Evolutionary conservation across 2,329 filamentous ascomycete genomes (phyloP), one percentile per base, ranked within the genome.

Genomic region (Lanzia echinophila): DNA sequence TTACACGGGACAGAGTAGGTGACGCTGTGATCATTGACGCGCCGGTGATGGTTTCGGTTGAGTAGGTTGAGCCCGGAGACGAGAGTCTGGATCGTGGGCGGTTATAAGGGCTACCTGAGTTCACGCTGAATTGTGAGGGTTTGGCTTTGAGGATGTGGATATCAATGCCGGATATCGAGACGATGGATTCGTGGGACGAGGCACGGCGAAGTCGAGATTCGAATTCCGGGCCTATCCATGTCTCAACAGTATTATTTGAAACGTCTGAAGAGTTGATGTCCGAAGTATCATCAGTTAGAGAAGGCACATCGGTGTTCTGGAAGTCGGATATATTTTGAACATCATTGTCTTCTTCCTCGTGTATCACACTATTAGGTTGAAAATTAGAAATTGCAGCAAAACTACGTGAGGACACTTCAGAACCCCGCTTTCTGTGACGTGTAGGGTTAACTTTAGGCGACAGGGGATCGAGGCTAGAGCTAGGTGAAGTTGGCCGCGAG

Each of bases 91-190:
- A 72, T 53, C 75, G 75, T 32, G 73, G 70, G 42, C 72, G 67
- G 51, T 67, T 75, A 74, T 54, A 74, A 75, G 55, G 78, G 73
- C 48, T 17, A 28, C 13, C 77, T 67, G 57, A 82, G 65, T 57
- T 73, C 32, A 67, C 73, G 17, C 84, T 81, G 55, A 94, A 78
- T 63, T 95, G 88, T 33, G 87, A 88, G 0, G 89, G 88, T 3
- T 87, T 81, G 1, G 79, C 78, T 63, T 86, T 84, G 4, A 95
- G 76, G 0, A 87, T 90, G 68, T 95, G 90, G 47, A 96, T 95
- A 66, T 96, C 92, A 68, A 96, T 85, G 2, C 90, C 90, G 0
- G 85, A 82, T 1, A 96, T 79, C 0, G 91, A 96, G 61, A 96
- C 80, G 57, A 96, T 84, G 17, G 89, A 95, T 67, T 96, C 91